phyloP scores from a whole-genome alignment of 768 basidiomycete genomes.

The Collybiopsis luxurians region DNA sequence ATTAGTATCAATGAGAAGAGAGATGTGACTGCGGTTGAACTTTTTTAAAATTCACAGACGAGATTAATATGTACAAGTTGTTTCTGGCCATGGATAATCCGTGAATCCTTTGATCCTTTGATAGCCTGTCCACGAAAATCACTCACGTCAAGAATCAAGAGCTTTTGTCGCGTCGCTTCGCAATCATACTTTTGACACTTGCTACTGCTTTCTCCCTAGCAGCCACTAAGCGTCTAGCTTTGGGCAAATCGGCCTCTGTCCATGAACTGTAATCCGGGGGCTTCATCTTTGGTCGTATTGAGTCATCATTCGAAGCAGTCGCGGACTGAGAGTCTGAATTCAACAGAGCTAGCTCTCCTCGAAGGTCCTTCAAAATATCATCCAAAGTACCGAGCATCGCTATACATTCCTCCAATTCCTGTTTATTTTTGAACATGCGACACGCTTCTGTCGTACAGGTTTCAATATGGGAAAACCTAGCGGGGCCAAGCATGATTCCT shows the following conservation, averaged over 20 bases:
- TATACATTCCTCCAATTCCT: slow-evolving; percentile 65
- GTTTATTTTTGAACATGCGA: slow-evolving; percentile 58
- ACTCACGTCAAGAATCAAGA: not conserved
- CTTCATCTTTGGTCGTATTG: slow-evolving; percentile 17
- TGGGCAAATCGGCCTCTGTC: slow-evolving; percentile 48
- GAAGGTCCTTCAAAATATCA: slow-evolving; percentile 53
- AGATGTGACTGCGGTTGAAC: slow-evolving; percentile 36
- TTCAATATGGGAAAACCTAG: slow-evolving; percentile 75
- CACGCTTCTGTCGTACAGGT: slow-evolving; percentile 75
- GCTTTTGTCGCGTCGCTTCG: slow-evolving; percentile 26
- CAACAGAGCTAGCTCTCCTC: slow-evolving; percentile 40
- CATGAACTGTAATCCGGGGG: slow-evolving; percentile 45
- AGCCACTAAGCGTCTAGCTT: slow-evolving; percentile 62
- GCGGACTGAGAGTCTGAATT: not conserved
- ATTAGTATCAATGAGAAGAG: slow-evolving; percentile 56
- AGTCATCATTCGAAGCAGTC: not conserved
- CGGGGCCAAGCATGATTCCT: slow-evolving; percentile 75
- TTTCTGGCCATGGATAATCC: not conserved
- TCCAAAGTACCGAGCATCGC: slow-evolving; percentile 59
- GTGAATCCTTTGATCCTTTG: too few relatives aligned
- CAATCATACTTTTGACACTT: slow-evolving; percentile 54
- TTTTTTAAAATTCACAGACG: slow-evolving; percentile 33
- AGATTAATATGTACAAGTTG: not conserved
- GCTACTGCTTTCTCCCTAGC: slow-evolving; percentile 70
- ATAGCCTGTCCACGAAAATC: not conserved